Evolutionary conservation across 768 basidiomycete species (phyloP).

Genomic region (Pulveroboletus sp.): DNA sequence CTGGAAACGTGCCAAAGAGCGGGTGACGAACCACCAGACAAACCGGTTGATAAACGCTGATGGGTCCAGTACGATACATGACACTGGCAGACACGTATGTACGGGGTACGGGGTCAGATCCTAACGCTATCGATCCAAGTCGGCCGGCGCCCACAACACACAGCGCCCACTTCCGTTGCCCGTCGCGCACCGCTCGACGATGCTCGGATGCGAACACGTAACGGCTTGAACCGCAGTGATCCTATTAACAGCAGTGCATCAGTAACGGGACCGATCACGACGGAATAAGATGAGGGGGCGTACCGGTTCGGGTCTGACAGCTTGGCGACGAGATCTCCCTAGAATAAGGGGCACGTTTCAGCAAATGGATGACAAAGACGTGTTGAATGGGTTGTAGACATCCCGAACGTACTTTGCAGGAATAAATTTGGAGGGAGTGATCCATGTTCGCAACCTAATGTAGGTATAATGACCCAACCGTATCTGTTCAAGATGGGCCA

Average conservation of each 20-base stretch:
- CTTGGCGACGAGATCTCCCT: conserved; percentile 69
- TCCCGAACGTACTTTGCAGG: conserved; percentile 50
- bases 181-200: conserved; percentile 68
- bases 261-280: no score
- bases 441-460: conserved; percentile 72
- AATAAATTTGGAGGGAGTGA: conserved; percentile 69
- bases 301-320: conserved; percentile 56
- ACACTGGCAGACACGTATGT: no score
- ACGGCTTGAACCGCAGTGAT: conserved; percentile 86
- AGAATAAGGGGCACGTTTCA: neutral
- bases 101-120: neutral
- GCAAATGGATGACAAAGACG: neutral
- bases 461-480: neutral
- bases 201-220: conserved; percentile 76
- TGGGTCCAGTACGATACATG: neutral
- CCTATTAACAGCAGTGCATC: conserved; percentile 30
- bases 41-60: no score
- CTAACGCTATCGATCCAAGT: conserved; percentile 5
- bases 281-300: conserved; percentile 11
- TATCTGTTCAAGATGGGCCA: neutral
- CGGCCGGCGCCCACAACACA: conserved; percentile 65
- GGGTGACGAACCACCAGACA: no score
- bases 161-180: conserved; percentile 80
- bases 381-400: no score
- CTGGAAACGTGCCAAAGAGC: no score